Percentiles rank a stretch among this genome's conserved stretches.
These are phyloP conservation scores for Candida anglica DNA, from an alignment of 805 yeast species.

Conservation along the genomic window DNA sequence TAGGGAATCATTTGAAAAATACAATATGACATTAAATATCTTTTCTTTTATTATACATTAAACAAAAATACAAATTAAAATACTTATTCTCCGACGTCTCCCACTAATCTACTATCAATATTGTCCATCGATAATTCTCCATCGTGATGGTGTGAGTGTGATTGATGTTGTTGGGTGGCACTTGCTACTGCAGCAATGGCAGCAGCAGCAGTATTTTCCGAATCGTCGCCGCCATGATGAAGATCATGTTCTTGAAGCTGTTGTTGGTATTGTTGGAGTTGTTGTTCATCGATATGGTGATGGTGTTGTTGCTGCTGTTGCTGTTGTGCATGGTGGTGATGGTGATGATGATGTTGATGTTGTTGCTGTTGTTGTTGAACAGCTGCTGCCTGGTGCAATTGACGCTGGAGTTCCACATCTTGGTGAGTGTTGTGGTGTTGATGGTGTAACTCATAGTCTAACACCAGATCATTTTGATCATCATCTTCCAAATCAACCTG, in stretches of 20 bases:
- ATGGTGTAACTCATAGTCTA: conserved; percentile 12
- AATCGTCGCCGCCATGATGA: conserved; percentile 8
- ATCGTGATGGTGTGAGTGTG: conserved; percentile 17
- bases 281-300: conserved; percentile 19
- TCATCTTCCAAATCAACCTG: conserved; percentile 17
- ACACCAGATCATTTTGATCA: conserved; percentile 12
- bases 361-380: conserved; percentile 17
- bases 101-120: conserved; percentile 42
- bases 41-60: too few relatives aligned
- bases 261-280: conserved; percentile 23
- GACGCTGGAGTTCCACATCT: conserved; percentile 20
- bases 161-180: conserved; percentile 27
- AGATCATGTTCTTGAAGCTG: conserved; percentile 20
- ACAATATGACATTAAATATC: too few relatives aligned
- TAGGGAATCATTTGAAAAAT: too few relatives aligned
- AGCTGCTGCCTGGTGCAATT: conserved; percentile 19
- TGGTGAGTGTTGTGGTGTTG: conserved; percentile 19
- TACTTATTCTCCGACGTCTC: too few relatives aligned
- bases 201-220: conserved; percentile 25
- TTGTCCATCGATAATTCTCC: conserved; percentile 39
- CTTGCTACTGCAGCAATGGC: conserved; percentile 43
- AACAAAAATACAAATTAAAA: too few relatives aligned
- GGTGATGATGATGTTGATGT: conserved; percentile 18
- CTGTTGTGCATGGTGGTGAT: conserved; percentile 8
- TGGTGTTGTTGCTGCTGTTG: conserved; percentile 15